Percentiles rank a stretch among this genome's conserved stretches.
Evolutionary conservation across 129 eudicot genomes (phyloP).

Genomic region (Pseudognaphalium luteoalbum): DNA sequence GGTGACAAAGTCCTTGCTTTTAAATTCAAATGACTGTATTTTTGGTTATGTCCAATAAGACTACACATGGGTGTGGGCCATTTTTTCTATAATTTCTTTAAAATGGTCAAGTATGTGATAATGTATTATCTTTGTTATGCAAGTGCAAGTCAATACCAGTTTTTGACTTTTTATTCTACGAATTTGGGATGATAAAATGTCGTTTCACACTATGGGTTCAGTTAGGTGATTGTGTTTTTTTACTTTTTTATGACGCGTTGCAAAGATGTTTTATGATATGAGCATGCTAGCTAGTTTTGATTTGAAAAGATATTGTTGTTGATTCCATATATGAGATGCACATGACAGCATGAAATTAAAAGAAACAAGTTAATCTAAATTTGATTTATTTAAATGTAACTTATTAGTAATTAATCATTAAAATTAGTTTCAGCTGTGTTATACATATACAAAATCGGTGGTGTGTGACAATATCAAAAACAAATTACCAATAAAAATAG

Average conservation of each 20-base stretch:
- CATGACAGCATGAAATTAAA: neutral
- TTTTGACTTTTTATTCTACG: neutral
- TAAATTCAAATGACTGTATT: conserved; percentile 26
- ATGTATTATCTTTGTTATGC: conserved; percentile 12
- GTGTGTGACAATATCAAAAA: neutral
- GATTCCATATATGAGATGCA: neutral
- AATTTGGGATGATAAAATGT: neutral
- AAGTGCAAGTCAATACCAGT: neutral
- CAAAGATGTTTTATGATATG: neutral
- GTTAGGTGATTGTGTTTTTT: neutral
- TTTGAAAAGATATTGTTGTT: no score
- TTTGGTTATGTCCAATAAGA: conserved; percentile 42
- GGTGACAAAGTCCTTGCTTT: conserved; percentile 33
- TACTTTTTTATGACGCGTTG: neutral
- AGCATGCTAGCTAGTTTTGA: neutral
- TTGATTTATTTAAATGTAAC: neutral
- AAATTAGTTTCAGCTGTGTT: no score
- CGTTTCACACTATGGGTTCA: neutral
- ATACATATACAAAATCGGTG: neutral
- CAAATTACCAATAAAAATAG: no score
- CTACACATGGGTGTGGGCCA: conserved; percentile 40
- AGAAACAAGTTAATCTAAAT: no score
- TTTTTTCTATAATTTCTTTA: conserved; percentile 1
- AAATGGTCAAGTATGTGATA: conserved; percentile 31
- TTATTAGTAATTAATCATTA: no score